These are phyloP conservation scores for Zygosaccharomyces siamensis DNA, from an alignment of 805 yeast species.

Conservation along the genomic window DNA sequence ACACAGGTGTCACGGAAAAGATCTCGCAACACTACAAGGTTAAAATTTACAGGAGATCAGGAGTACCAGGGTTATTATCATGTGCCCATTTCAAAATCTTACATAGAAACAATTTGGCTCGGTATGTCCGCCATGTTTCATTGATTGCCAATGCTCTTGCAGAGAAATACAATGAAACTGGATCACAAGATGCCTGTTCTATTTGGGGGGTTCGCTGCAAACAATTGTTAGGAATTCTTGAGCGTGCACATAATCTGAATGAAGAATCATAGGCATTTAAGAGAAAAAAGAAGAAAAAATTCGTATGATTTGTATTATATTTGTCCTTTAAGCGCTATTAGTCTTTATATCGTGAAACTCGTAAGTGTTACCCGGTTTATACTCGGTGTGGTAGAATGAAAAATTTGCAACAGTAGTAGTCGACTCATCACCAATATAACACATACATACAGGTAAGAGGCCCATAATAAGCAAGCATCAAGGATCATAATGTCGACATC, in stretches of 20 bases:
- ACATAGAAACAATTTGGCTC: slow-evolving; percentile 53
- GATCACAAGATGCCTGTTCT: slow-evolving; percentile 19
- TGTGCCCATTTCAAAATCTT: slow-evolving; percentile 71
- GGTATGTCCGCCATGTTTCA: slow-evolving; percentile 61
- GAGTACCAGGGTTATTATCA: slow-evolving; percentile 73
- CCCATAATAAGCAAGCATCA: background rate
- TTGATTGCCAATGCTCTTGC: slow-evolving; percentile 68
- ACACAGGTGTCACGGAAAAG: slow-evolving; percentile 3
- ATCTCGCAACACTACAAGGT: slow-evolving; percentile 48
- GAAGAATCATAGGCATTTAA: background rate
- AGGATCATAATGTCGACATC: slow-evolving; percentile 63
- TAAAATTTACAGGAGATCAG: slow-evolving; percentile 56
- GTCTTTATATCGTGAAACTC: background rate
- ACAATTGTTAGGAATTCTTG: slow-evolving; percentile 9
- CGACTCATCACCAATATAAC: background rate
- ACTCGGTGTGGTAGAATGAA: background rate
- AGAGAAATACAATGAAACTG: slow-evolving; percentile 54
- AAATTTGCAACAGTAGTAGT: background rate
- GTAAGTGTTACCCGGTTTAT: background rate
- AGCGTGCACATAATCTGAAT: slow-evolving; percentile 1
- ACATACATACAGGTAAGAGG: background rate
- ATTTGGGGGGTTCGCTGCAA: slow-evolving; percentile 19
- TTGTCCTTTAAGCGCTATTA: background rate
- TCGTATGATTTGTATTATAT: background rate
- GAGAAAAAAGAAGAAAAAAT: background rate